Evolutionary conservation across 2,329 filamentous ascomycete genomes (phyloP).

Genomic region (Pseudovirgaria hyperparasitica): DNA sequence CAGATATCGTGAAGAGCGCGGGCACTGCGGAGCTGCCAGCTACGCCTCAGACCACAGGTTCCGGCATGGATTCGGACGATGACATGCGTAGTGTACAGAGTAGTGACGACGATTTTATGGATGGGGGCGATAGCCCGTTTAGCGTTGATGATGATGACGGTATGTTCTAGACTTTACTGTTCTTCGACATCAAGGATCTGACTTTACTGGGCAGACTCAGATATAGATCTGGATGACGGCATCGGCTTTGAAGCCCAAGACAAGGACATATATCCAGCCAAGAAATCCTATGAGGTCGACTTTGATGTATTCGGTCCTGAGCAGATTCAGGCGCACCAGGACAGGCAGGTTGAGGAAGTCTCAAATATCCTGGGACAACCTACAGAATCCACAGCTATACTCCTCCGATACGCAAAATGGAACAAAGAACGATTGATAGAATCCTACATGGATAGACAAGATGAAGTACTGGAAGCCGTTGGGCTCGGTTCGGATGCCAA

Average conservation of each 20-base stretch:
- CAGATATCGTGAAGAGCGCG: background rate
- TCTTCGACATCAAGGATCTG: slow-evolving; percentile 1
- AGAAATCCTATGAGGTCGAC: slow-evolving; percentile 68
- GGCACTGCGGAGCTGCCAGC: slow-evolving; percentile 11
- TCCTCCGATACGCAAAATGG: slow-evolving; percentile 83
- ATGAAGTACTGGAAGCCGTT: slow-evolving; percentile 69
- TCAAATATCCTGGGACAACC: slow-evolving; percentile 82
- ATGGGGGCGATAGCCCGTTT: slow-evolving; percentile 66
- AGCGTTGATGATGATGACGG: slow-evolving; percentile 30
- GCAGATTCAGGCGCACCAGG: slow-evolving; percentile 77
- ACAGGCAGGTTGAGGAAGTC: slow-evolving; percentile 77
- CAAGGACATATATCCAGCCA: slow-evolving; percentile 60
- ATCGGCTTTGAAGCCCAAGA: slow-evolving; percentile 51
- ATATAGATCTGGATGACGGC: slow-evolving; percentile 45
- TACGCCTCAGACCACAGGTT: slow-evolving; percentile 20
- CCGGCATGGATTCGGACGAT: slow-evolving; percentile 84
- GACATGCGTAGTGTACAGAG: slow-evolving; percentile 80
- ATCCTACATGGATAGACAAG: slow-evolving; percentile 83
- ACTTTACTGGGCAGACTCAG: slow-evolving; percentile 26
- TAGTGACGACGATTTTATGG: slow-evolving; percentile 60
- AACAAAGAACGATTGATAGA: slow-evolving; percentile 94
- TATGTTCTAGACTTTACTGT: background rate
- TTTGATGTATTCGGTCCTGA: slow-evolving; percentile 68
- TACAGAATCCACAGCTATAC: slow-evolving; percentile 79
- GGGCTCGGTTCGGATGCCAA: slow-evolving; percentile 47